Percentiles rank a stretch among this genome's conserved stretches.
Conservation (phyloP, 2,329 filamentous ascomycete species). For the Stylonectria norvegica region DNA sequence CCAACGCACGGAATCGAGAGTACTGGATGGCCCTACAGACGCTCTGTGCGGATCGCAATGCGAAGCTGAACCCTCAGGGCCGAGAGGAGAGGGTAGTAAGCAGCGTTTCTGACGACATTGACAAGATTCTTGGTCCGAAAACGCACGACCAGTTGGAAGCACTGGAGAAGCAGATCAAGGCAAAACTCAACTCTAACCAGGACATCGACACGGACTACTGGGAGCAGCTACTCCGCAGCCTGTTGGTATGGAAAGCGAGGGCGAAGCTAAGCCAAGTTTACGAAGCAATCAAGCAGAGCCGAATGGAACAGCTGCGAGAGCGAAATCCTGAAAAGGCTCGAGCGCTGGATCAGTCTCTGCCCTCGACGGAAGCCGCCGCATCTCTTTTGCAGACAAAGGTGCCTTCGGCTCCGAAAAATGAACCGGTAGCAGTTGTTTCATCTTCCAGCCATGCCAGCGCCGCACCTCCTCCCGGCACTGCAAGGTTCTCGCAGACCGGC, state of each 20-base stretch:
- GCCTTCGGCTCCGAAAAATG: conserved; percentile 7
- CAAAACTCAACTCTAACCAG: conserved; percentile 83
- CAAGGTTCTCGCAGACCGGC: conserved; percentile 64
- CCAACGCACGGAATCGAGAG: conserved; percentile 70
- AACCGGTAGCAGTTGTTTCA: conserved; percentile 14
- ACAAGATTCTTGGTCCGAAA: conserved; percentile 82
- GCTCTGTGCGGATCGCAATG: conserved; percentile 73
- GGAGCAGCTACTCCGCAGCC: conserved; percentile 83
- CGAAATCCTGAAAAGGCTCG: conserved; percentile 63
- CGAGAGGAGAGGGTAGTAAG: conserved; percentile 71
- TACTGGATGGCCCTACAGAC: conserved; percentile 92
- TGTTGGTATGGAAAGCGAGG: conserved; percentile 88
- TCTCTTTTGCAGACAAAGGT: conserved; percentile 1
- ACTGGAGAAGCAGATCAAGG: conserved; percentile 80
- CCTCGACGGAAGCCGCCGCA: conserved; percentile 7
- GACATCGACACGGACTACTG: conserved; percentile 96
- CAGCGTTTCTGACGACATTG: conserved; percentile 83
- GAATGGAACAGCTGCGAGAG: conserved; percentile 62
- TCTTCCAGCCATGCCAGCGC: conserved; percentile 29
- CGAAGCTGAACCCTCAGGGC: conserved; percentile 58
- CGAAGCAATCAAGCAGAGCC: conserved; percentile 68
- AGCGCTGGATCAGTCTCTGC: conserved; percentile 13
- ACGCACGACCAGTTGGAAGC: conserved; percentile 79
- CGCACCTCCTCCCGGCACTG: conserved; percentile 51
- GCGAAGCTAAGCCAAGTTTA: conserved; percentile 78